These are phyloP conservation scores for Funneliformis caledonium DNA, from an alignment of 371 early-diverging fungal genomes.

Conservation along the genomic window DNA sequence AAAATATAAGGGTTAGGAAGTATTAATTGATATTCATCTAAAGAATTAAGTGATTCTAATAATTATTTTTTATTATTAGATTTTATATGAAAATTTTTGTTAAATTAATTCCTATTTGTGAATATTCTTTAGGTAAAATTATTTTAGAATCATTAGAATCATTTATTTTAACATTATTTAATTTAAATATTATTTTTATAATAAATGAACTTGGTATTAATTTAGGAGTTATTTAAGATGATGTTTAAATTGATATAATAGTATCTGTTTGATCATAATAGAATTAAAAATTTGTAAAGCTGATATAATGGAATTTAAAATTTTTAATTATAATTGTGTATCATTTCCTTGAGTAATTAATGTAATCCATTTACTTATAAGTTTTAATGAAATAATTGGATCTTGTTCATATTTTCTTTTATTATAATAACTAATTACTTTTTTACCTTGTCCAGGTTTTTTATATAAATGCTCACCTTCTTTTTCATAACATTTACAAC, in stretches of 20 bases:
- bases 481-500: not conserved
- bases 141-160: not conserved
- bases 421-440: not conserved
- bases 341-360: not conserved
- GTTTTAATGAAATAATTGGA: not conserved
- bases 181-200: not conserved
- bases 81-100: not conserved
- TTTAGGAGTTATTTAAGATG: not conserved
- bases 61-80: no score
- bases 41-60: no score
- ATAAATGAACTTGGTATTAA: not conserved
- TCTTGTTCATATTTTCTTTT: not conserved
- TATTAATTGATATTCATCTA: no score
- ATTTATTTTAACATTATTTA: not conserved
- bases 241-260: not conserved
- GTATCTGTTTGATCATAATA: not conserved
- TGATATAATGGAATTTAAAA: not conserved
- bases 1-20: no score
- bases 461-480: not conserved
- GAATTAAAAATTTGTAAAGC: not conserved
- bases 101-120: not conserved
- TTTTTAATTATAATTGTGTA: not conserved
- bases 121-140: not conserved
- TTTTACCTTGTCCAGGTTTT: not conserved
- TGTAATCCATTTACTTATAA: slow-evolving; percentile 4